Evolutionary conservation across 1,139 yeast species (phyloP).

Genomic region (Pichia sp.): DNA sequence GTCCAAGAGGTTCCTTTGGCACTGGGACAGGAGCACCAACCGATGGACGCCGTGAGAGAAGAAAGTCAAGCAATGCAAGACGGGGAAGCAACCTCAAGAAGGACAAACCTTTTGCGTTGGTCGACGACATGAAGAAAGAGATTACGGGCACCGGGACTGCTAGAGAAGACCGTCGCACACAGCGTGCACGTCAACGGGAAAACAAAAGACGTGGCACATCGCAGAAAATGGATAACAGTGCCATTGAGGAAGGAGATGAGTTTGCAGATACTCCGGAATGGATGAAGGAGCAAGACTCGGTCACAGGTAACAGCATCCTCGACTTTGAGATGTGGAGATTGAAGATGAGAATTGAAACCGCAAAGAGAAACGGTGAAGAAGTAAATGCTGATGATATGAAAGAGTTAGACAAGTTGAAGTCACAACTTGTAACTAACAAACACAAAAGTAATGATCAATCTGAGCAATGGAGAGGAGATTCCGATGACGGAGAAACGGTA

Average conservation of each 20-base stretch:
- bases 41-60: constrained; percentile 7
- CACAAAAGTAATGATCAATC: not conserved
- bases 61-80: constrained; percentile 14
- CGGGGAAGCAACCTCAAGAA: constrained; percentile 16
- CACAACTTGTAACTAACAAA: constrained; percentile 6
- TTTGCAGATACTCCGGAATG: constrained; percentile 50
- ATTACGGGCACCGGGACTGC: not conserved
- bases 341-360: constrained; percentile 54
- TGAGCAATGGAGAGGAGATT: not conserved
- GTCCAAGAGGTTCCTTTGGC: not conserved
- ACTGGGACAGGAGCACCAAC: not conserved
- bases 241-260: constrained; percentile 32
- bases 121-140: constrained; percentile 1
- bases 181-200: constrained; percentile 20
- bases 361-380: constrained; percentile 46
- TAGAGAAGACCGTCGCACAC: constrained; percentile 16
- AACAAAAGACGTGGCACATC: constrained; percentile 18
- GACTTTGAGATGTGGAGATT: constrained; percentile 73
- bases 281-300: constrained; percentile 42
- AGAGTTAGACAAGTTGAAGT: constrained; percentile 19
- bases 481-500: not conserved
- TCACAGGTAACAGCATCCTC: constrained; percentile 50
- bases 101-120: not conserved
- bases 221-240: constrained; percentile 5
- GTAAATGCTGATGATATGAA: constrained; percentile 32